These are phyloP conservation scores for Alternaria brassicicola DNA, from an alignment of 2,329 filamentous ascomycete species.

Conservation along the genomic window DNA sequence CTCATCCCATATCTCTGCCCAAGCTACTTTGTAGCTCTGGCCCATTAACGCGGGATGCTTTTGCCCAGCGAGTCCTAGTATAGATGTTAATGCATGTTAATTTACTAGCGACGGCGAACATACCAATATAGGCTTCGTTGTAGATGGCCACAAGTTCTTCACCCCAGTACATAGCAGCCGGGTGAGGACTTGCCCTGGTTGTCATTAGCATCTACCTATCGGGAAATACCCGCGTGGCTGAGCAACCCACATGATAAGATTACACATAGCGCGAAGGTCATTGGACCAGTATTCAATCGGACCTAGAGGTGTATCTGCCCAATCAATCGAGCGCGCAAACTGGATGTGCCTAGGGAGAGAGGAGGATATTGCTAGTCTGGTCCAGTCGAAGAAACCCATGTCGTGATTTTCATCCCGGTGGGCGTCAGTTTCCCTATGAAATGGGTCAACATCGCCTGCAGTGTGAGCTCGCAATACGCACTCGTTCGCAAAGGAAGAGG, in stretches of 20 bases:
- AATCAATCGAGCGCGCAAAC: conserved; percentile 74
- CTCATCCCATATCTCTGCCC: conserved; percentile 76
- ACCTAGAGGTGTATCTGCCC: conserved; percentile 74
- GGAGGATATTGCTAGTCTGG: conserved; percentile 67
- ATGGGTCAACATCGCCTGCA: conserved; percentile 50
- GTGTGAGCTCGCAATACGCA: conserved; percentile 49
- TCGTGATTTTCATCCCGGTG: conserved; percentile 38
- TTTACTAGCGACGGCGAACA: neutral
- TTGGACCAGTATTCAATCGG: conserved; percentile 75
- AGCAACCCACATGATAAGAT: conserved; percentile 69
- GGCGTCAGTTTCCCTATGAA: conserved; percentile 37
- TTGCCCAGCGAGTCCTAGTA: conserved; percentile 66
- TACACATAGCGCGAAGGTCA: conserved; percentile 78
- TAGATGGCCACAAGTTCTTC: conserved; percentile 71
- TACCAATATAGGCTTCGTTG: conserved; percentile 69
- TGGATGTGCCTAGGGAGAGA: conserved; percentile 72
- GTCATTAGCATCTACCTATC: conserved; percentile 5
- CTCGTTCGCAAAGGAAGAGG: conserved; percentile 47
- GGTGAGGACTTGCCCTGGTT: conserved; percentile 50
- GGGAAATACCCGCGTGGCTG: neutral
- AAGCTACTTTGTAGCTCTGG: conserved; percentile 69
- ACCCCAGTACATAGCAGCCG: conserved; percentile 81
- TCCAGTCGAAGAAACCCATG: conserved; percentile 78
- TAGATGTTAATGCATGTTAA: conserved; percentile 5
- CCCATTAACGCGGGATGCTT: conserved; percentile 82